Percentiles rank a stretch among this genome's conserved stretches.
phyloP scores from a whole-genome alignment of 306 rosid species.

The Vicia sativa region DNA sequence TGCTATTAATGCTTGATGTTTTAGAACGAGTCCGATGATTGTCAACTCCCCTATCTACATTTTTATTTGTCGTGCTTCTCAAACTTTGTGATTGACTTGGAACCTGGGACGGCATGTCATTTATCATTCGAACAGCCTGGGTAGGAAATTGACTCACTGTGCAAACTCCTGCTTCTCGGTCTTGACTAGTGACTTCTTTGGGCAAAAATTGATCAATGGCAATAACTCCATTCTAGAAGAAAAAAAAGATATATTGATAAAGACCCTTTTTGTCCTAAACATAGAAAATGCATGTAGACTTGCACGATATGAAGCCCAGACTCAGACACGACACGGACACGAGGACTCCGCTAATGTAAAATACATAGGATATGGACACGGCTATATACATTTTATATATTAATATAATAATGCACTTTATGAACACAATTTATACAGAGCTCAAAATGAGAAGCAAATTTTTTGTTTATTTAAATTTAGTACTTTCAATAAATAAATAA shows the following conservation, averaged over 20 bases:
- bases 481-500: too few species aligned
- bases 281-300: constrained; percentile 23
- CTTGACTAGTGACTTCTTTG: constrained; percentile 76
- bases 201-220: constrained; percentile 72
- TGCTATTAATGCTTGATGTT: constrained; percentile 48
- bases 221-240: constrained; percentile 66
- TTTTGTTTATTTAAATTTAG: too few species aligned
- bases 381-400: too few species aligned
- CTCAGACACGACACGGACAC: too few species aligned
- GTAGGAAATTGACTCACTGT: constrained; percentile 82
- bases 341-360: too few species aligned
- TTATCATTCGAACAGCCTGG: constrained; percentile 62
- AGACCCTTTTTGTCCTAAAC: background rate
- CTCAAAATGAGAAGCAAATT: too few species aligned
- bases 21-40: constrained; percentile 44
- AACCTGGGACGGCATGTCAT: constrained; percentile 59
- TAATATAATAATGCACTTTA: too few species aligned
- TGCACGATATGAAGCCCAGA: too few species aligned
- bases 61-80: constrained; percentile 44
- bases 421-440: too few species aligned
- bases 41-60: constrained; percentile 37
- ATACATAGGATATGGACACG: too few species aligned
- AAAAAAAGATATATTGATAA: constrained; percentile 25
- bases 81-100: constrained; percentile 52
- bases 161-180: constrained; percentile 75